Conservation (phyloP, 2,329 filamentous ascomycete genomes). For the Domatiomyces catenatus region DNA sequence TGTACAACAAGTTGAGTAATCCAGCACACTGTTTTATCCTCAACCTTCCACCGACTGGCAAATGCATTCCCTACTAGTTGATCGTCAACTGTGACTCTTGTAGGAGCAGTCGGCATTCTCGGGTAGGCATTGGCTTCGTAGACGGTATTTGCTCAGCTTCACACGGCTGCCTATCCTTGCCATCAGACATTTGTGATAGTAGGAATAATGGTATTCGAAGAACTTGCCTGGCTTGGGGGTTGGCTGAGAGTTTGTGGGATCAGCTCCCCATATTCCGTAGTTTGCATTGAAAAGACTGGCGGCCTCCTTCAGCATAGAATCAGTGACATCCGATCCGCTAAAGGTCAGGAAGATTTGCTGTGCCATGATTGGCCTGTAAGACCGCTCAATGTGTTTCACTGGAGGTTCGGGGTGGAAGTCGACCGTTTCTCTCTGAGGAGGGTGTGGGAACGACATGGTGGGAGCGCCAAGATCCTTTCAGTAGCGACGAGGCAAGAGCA, state of each 20-base stretch:
- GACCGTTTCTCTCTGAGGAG: background rate
- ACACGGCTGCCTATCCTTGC: slow-evolving; percentile 15
- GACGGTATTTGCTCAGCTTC: slow-evolving; percentile 16
- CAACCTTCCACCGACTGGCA: slow-evolving; percentile 22
- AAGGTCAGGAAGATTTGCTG: slow-evolving; percentile 15
- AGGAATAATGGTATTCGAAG: background rate
- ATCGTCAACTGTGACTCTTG: slow-evolving; percentile 21
- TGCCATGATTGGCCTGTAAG: slow-evolving; percentile 1
- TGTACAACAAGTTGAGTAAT: slow-evolving; percentile 29
- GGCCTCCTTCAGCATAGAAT: slow-evolving; percentile 24
- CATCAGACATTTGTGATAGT: too few relatives aligned
- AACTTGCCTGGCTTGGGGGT: background rate
- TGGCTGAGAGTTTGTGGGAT: slow-evolving; percentile 1
- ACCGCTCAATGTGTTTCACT: too few relatives aligned
- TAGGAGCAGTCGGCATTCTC: slow-evolving; percentile 20
- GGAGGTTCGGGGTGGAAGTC: background rate
- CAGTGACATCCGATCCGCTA: slow-evolving; percentile 20
- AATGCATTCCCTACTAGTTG: slow-evolving; percentile 24
- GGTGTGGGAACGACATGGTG: background rate
- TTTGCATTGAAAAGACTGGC: slow-evolving; percentile 22
- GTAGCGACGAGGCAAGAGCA: too few relatives aligned
- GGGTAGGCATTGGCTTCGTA: slow-evolving; percentile 22
- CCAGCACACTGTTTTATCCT: slow-evolving; percentile 24
- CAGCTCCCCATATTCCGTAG: slow-evolving; percentile 22
- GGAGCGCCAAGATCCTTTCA: background rate